Evolutionary conservation across 2,329 filamentous ascomycete species (phyloP).

Genomic region (Nothophoma quercina): DNA sequence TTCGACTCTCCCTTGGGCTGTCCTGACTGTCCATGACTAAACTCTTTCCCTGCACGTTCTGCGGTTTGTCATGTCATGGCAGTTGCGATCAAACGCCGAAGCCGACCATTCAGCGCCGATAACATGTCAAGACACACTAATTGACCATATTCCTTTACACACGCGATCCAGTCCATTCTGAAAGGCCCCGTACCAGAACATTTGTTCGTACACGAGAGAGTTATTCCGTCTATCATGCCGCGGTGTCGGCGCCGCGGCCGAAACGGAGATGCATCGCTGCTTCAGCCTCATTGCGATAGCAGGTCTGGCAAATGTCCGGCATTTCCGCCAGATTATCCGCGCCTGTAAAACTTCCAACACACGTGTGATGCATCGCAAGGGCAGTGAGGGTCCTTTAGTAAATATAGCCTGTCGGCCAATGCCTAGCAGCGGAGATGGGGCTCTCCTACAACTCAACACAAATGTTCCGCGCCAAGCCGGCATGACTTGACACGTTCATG

Average conservation of each 20-base stretch:
- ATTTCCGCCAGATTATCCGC: conserved; percentile 17
- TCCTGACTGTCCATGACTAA: conserved; percentile 8
- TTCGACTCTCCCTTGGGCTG: not conserved
- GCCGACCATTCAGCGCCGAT: conserved; percentile 11
- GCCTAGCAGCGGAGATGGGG: conserved; percentile 4
- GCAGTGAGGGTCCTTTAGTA: not conserved
- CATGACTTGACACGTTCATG: not conserved
- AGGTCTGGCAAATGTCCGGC: conserved; percentile 13
- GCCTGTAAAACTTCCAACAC: conserved; percentile 11
- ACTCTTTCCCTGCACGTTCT: not conserved
- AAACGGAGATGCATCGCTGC: conserved; percentile 23
- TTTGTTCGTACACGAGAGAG: conserved; percentile 19
- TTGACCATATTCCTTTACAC: conserved; percentile 17
- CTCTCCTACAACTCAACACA: conserved; percentile 13
- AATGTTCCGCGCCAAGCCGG: conserved; percentile 12
- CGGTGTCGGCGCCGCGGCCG: conserved; percentile 37
- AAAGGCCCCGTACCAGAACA: conserved; percentile 12
- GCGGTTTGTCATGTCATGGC: conserved; percentile 5
- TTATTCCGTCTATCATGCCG: conserved; percentile 35
- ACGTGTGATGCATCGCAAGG: conserved; percentile 7
- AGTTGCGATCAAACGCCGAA: conserved; percentile 15
- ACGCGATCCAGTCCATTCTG: conserved; percentile 7
- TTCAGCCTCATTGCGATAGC: conserved; percentile 19
- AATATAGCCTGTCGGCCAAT: conserved; percentile 1
- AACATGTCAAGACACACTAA: not conserved